Percentiles rank a stretch among this genome's conserved stretches.
Conservation (phyloP, 2,329 filamentous ascomycete species). For the Penicillium sp. region DNA sequence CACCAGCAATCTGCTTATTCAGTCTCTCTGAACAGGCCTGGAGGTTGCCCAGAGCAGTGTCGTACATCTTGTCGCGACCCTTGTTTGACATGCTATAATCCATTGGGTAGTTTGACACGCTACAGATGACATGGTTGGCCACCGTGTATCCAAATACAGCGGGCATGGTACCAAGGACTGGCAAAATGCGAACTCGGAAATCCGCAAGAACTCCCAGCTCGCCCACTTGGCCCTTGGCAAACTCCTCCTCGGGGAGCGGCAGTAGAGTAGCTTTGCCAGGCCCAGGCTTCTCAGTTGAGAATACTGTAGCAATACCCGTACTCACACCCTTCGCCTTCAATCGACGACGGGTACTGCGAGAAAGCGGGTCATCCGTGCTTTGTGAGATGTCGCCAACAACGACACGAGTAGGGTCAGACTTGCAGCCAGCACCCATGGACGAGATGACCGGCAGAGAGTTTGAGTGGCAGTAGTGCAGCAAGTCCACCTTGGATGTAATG, state of each 20-base stretch:
- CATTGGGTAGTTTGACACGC: conserved; percentile 74
- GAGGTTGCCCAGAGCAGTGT: conserved; percentile 72
- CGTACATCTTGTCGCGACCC: conserved; percentile 87
- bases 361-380: conserved; percentile 86
- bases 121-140: conserved; percentile 89
- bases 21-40: conserved; percentile 79
- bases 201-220: conserved; percentile 88
- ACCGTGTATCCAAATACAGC: conserved; percentile 90
- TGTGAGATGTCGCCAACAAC: conserved; percentile 88
- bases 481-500: conserved; percentile 90
- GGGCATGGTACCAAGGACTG: conserved; percentile 95
- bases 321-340: conserved; percentile 76
- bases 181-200: conserved; percentile 91
- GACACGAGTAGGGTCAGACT: conserved; percentile 80
- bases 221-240: conserved; percentile 78
- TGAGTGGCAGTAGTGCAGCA: conserved; percentile 84
- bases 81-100: conserved; percentile 80
- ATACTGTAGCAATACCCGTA: conserved; percentile 86
- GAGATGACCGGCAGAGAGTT: conserved; percentile 81
- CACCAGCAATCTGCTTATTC: conserved; percentile 54
- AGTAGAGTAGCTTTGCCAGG: conserved; percentile 89
- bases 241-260: conserved; percentile 85
- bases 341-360: conserved; percentile 76
- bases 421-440: conserved; percentile 95
- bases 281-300: conserved; percentile 84